A percentile compares a stretch with the other conserved stretches of the same genome.
These are phyloP conservation scores for Neofusicoccum kwambonambiense DNA, from an alignment of 2,329 filamentous ascomycete genomes.

Conservation along the genomic window DNA sequence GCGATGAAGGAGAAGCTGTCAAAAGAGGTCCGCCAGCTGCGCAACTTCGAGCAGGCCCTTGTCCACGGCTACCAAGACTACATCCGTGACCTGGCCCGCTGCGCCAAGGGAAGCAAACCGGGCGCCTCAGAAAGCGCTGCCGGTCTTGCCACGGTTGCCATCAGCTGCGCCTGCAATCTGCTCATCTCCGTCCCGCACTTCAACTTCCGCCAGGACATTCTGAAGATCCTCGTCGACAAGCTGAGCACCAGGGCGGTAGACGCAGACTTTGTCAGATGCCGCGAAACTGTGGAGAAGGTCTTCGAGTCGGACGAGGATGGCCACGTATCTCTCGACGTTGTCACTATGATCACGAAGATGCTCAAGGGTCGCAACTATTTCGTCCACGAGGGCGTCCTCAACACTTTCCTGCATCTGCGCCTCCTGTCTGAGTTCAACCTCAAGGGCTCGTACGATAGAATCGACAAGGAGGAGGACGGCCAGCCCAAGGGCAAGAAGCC, in stretches of 20 bases:
- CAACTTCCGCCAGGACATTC: slow-evolving; percentile 86
- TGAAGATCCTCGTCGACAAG: slow-evolving; percentile 84
- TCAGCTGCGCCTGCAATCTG: slow-evolving; percentile 81
- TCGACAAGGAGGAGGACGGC: slow-evolving; percentile 57
- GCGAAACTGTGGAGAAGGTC: slow-evolving; percentile 74
- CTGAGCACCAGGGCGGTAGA: slow-evolving; percentile 72
- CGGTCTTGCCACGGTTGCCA: slow-evolving; percentile 68
- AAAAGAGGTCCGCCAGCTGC: slow-evolving; percentile 81
- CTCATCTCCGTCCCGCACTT: slow-evolving; percentile 87
- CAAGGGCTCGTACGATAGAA: slow-evolving; percentile 75
- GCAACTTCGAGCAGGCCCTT: slow-evolving; percentile 83
- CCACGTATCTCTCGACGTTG: slow-evolving; percentile 80
- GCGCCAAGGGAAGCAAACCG: slow-evolving; percentile 59
- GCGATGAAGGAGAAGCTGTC: slow-evolving; percentile 77
- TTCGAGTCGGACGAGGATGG: slow-evolving; percentile 90
- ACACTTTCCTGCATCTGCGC: slow-evolving; percentile 86
- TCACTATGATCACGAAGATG: slow-evolving; percentile 85
- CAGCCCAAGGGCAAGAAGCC: slow-evolving; percentile 54
- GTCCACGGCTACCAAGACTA: slow-evolving; percentile 83
- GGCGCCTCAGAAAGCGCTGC: slow-evolving; percentile 37
- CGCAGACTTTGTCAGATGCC: slow-evolving; percentile 73
- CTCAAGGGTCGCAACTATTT: slow-evolving; percentile 84
- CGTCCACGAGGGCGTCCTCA: slow-evolving; percentile 80
- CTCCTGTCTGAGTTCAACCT: slow-evolving; percentile 83
- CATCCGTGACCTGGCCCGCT: slow-evolving; percentile 68